Percentiles rank a stretch among this genome's conserved stretches.
phyloP scores from a whole-genome alignment of 225 moss, liverwort and hornwort genomes.

The Straminergon stramineum region DNA sequence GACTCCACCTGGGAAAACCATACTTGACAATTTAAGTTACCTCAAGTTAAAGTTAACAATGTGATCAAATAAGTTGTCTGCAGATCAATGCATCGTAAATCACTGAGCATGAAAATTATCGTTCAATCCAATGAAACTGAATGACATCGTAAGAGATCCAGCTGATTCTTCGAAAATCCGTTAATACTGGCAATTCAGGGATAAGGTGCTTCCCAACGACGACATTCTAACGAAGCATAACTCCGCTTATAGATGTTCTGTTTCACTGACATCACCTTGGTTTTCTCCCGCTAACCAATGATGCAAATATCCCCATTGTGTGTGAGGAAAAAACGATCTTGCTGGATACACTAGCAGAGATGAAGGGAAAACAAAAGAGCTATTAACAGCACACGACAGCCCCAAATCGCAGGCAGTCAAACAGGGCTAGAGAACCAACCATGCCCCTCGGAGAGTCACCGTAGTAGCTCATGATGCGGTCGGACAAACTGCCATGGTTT shows the following conservation, averaged over 20 bases:
- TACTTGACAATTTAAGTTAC: not conserved
- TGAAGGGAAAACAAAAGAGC: not conserved
- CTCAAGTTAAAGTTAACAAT: not conserved
- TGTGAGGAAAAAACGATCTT: not conserved
- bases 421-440: slow-evolving; percentile 28
- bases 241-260: not conserved
- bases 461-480: slow-evolving; percentile 98
- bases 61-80: not conserved
- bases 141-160: not conserved
- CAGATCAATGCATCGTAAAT: not conserved
- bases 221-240: not conserved
- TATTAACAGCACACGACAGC: not conserved
- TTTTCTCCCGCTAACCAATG: not conserved
- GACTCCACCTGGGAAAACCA: slow-evolving; percentile 71
- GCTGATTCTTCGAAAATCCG: not conserved
- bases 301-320: not conserved
- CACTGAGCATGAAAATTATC: not conserved
- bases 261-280: no score
- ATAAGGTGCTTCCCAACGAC: not conserved
- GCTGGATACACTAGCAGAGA: not conserved
- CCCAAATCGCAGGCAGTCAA: not conserved
- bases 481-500: slow-evolving; percentile 95
- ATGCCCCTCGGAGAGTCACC: slow-evolving; percentile 97
- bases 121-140: not conserved
- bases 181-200: not conserved